Base-by-base conservation (phyloP, 805 yeast species). In the Vanderwaltozyma tropicalis region DNA sequence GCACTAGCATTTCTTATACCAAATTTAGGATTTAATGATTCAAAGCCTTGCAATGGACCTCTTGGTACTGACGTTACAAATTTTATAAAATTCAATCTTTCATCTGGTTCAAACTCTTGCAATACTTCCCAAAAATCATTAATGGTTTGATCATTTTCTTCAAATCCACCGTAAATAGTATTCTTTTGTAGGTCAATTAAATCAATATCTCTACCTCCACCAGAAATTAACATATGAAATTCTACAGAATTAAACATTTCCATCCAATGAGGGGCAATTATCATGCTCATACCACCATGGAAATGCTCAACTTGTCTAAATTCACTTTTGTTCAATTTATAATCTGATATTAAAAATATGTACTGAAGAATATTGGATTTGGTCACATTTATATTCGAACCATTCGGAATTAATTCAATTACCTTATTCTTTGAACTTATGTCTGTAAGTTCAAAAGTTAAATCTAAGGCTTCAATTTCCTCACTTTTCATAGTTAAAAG, bases 21-120 rank as follows among this genome's bases (percentile, higher is more conserved):
- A 59, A 92, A 86, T 38, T 66, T 67, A 0, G 98, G 98, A 22
- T 62, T 64, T 33, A 86, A 65, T 3, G 78, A 74, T 12, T 71
- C 67, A 54, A 92, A 89, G 0, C 98, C 98, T 19, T 85, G 67
- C 29, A 92, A 64, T 1, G 98, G 98, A 0, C 95, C 95, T 42
- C 88, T 71, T 1, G 95, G 80, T 1, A 86, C 94, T 0, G 96
- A 82, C 0, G 97, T 92, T 20, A 85, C 96, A 63, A 89, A 92
- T 54, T 84, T 84, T 20, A 92, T 61, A 39, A 92, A 71, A 35
- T 73, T 71, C 16, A 75, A 67, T 43, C 76, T 67, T 39, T 86
- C 84, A n/a, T 68, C 70, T 2, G 71, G 63, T 1, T 67, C 55
- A 69, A 86, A 72, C 42, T 84, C 95, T 4, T 64, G 65, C 5